Evolutionary conservation across 768 basidiomycete genomes (phyloP).

Genomic region (Pleurotus salmoneostramineus): DNA sequence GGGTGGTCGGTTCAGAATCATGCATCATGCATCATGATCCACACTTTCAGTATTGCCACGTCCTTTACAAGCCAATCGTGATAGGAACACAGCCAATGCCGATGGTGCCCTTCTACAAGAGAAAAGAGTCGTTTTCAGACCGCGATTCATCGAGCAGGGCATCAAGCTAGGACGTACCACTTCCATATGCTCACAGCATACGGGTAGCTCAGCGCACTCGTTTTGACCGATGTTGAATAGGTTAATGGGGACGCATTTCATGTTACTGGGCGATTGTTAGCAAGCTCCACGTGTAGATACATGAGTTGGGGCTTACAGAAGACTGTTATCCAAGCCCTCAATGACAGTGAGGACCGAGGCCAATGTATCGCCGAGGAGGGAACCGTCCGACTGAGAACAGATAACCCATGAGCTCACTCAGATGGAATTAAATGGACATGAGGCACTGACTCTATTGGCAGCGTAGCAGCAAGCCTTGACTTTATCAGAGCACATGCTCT

Average conservation of each 20-base stretch:
- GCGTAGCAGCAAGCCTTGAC: not conserved
- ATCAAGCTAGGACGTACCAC: not conserved
- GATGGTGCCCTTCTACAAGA: not conserved
- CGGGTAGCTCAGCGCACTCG: not conserved
- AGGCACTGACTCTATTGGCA: not conserved
- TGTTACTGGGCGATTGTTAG: not conserved
- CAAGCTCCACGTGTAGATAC: not conserved
- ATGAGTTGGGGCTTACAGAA: not conserved
- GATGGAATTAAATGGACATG: not conserved
- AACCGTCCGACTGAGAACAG: not conserved
- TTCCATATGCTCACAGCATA: conserved; percentile 4
- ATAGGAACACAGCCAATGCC: not conserved
- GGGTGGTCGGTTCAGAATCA: no score
- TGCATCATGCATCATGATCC: not conserved
- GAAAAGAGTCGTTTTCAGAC: not conserved
- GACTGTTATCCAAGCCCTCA: not conserved
- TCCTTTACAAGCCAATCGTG: not conserved
- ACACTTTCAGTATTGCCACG: not conserved
- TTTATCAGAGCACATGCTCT: not conserved
- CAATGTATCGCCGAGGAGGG: not conserved
- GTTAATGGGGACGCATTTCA: conserved; percentile 3
- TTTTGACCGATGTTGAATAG: not conserved
- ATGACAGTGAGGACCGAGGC: not conserved
- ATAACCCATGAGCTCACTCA: not conserved
- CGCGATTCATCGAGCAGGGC: not conserved